Base-by-base conservation (phyloP, 129 eudicot genomes). In the Helichrysum umbraculigerum region DNA sequence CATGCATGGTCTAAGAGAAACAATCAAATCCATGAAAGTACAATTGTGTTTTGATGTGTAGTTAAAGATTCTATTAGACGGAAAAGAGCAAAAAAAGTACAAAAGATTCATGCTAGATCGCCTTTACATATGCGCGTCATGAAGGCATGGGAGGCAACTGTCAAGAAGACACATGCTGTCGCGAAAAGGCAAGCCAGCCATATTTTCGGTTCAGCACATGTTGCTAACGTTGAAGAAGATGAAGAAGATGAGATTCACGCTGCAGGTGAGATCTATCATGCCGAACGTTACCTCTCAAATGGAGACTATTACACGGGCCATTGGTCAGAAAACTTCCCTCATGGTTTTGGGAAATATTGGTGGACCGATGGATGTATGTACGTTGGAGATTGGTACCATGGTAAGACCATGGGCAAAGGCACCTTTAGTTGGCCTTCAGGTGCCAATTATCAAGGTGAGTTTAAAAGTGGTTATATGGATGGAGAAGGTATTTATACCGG, bases 301-400 rank as follows among this genome's bases (percentile, higher is more conserved):
- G 99, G 97, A 1, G 99, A 95, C 81, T 91, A 86, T 76, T 95
- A 95, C 83, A 80, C 72, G 6, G 99, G 99, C 16, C 78, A 84
- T 19, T 95, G 97, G 96, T 66, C 78, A 6, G 96, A 89, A 28
- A 87, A 81, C 74, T 86, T 90, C 70, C 99, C 99, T 12, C 99
- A 91, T n/a, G 99, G 99, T 8, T 71, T 72, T 2, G 99, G 99
- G 1, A 95, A 95, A 70, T 95, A 95, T 71, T 85, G 88, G 91
- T 95, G 99, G 99, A 86, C 94, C 0, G 99, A 95, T 64, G 99
- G 99, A 9, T 95, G 99, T 39, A 87, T 89, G 96, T 91, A 87
- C 61, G 88, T 85, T 4, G 97, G 99, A 2, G 99, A 91, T 30
- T 95, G 97, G 96, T 83, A 76, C 30, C 74, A 73, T 65, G 99